Conservation (phyloP, 805 yeast species). For the Hanseniaspora occidentalis region DNA sequence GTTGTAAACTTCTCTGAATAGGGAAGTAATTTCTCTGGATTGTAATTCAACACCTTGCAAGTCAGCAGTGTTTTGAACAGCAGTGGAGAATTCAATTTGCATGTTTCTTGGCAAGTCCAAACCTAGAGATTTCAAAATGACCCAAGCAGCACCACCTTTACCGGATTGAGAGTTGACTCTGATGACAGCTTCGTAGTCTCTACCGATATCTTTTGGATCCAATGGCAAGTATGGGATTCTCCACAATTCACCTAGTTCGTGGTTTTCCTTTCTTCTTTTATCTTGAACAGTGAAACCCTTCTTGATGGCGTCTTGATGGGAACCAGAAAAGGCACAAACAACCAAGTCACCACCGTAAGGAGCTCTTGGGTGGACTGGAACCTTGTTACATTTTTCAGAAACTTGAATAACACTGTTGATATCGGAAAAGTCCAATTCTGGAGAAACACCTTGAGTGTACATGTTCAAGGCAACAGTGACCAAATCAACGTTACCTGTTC, state of each 20-base stretch:
- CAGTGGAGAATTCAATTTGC: slow-evolving; percentile 54
- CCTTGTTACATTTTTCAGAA: slow-evolving; percentile 66
- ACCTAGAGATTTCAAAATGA: slow-evolving; percentile 55
- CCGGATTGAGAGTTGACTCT: slow-evolving; percentile 82
- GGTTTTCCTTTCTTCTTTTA: slow-evolving; percentile 35
- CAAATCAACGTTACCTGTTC: slow-evolving; percentile 75
- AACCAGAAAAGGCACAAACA: slow-evolving; percentile 67
- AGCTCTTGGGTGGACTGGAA: slow-evolving; percentile 61
- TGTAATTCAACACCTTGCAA: slow-evolving; percentile 55
- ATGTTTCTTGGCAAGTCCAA: slow-evolving; percentile 61
- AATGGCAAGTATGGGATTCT: slow-evolving; percentile 64
- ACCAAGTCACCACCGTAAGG: slow-evolving; percentile 74
- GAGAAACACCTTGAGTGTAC: slow-evolving; percentile 69
- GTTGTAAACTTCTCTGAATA: slow-evolving; percentile 47
- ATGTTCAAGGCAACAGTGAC: slow-evolving; percentile 64
- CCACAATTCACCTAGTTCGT: slow-evolving; percentile 34
- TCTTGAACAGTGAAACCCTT: slow-evolving; percentile 49
- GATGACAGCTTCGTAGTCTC: slow-evolving; percentile 71
- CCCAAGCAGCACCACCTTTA: slow-evolving; percentile 83
- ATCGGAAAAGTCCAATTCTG: slow-evolving; percentile 60
- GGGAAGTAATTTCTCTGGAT: slow-evolving; percentile 46
- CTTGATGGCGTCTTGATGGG: slow-evolving; percentile 61
- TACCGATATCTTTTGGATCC: slow-evolving; percentile 72
- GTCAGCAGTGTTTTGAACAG: slow-evolving; percentile 57
- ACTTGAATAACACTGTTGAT: slow-evolving; percentile 53